A percentile compares a stretch with the other conserved stretches of the same genome.
Conservation (phyloP, 495 filamentous ascomycete genomes). For the Xylaria intraflava region DNA sequence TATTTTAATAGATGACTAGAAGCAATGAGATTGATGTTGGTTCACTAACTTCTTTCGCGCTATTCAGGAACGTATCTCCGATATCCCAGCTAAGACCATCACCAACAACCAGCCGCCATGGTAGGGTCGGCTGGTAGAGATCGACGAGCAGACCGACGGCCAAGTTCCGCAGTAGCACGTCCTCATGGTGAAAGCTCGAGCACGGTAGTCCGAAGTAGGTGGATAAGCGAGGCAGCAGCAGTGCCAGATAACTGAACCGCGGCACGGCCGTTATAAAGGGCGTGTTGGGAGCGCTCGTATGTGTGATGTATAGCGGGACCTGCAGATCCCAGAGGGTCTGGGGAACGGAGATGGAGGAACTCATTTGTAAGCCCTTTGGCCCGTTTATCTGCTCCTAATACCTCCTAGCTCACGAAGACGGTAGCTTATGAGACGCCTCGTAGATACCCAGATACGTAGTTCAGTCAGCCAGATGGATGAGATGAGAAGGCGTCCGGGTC, state of each 20-base stretch:
- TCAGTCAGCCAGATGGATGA: not conserved
- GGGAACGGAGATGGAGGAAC: conserved; percentile 23
- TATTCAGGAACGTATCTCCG: conserved; percentile 86
- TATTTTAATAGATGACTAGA: not conserved
- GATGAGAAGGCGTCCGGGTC: not conserved
- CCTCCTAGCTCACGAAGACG: not conserved
- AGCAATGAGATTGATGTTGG: not conserved
- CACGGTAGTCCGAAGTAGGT: conserved; percentile 64
- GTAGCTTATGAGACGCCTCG: not conserved
- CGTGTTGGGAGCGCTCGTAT: conserved; percentile 29
- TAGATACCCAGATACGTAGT: not conserved
- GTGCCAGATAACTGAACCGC: conserved; percentile 63
- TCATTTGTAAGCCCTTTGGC: conserved; percentile 12
- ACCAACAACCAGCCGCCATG: conserved; percentile 67
- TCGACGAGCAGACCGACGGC: conserved; percentile 85
- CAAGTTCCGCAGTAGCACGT: conserved; percentile 60
- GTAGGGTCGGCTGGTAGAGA: conserved; percentile 57
- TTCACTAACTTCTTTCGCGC: conserved; percentile 68
- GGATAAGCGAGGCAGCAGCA: conserved; percentile 71
- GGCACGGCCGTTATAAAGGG: conserved; percentile 53
- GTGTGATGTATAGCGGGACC: conserved; percentile 48
- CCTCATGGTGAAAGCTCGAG: conserved; percentile 83
- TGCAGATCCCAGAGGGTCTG: conserved; percentile 43
- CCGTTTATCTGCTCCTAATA: not conserved
- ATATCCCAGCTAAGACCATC: conserved; percentile 62